A percentile compares a stretch with the other conserved stretches of the same genome.
Evolutionary conservation across 2,329 filamentous ascomycete genomes (phyloP).

Genomic region (Alternaria sp.): DNA sequence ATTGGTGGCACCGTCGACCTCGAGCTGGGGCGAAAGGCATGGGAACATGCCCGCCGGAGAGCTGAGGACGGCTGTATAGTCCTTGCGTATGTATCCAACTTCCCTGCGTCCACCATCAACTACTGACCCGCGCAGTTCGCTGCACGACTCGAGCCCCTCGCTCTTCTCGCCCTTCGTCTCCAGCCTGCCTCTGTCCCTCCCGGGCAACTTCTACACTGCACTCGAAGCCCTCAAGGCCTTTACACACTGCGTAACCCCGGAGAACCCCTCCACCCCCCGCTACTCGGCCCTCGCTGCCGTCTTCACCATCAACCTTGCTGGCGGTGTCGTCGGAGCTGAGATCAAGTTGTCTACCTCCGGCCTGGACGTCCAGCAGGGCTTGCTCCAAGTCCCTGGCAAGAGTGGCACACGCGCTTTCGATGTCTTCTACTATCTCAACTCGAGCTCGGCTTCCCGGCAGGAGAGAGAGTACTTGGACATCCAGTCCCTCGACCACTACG

Average conservation of each 20-base stretch:
- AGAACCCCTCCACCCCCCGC: slow-evolving; percentile 82
- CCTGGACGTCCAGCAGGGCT: slow-evolving; percentile 80
- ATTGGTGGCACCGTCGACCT: slow-evolving; percentile 80
- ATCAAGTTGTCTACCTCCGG: slow-evolving; percentile 85
- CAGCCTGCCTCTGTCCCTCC: slow-evolving; percentile 79
- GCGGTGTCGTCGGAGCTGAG: slow-evolving; percentile 76
- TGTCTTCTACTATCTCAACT: slow-evolving; percentile 95
- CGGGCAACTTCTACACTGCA: slow-evolving; percentile 75
- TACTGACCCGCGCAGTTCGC: slow-evolving; percentile 65
- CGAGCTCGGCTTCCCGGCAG: slow-evolving; percentile 84
- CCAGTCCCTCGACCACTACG: slow-evolving; percentile 76
- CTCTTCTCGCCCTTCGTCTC: slow-evolving; percentile 80
- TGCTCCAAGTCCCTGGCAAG: slow-evolving; percentile 80
- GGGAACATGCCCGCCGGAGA: slow-evolving; percentile 93
- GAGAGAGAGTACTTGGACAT: slow-evolving; percentile 89
- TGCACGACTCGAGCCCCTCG: slow-evolving; percentile 88
- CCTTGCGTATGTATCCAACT: slow-evolving; percentile 69
- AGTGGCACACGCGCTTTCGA: slow-evolving; percentile 91
- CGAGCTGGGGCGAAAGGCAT: slow-evolving; percentile 78
- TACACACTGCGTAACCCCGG: slow-evolving; percentile 82
- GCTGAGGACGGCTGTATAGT: slow-evolving; percentile 96
- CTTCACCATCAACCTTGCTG: slow-evolving; percentile 80
- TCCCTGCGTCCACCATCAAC: neutral
- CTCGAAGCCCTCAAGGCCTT: slow-evolving; percentile 86
- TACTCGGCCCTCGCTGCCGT: slow-evolving; percentile 82